Conservation (phyloP, 345 rosid species). For the Boechera retrofracta region DNA sequence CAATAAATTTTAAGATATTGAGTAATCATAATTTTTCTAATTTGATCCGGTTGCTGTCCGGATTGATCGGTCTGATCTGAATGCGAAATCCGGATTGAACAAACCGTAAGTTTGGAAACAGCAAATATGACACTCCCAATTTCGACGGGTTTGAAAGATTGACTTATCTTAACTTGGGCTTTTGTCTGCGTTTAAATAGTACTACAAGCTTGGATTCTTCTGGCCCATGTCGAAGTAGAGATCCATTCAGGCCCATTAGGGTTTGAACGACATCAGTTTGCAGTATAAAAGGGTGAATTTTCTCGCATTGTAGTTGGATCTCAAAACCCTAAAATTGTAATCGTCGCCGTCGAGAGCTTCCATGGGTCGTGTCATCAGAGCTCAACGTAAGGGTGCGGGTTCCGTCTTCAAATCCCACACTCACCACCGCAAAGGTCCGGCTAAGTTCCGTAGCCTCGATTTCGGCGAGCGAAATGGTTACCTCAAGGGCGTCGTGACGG, state of each 20-base stretch:
- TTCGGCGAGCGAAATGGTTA: conserved; percentile 76
- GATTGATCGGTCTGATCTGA: background rate
- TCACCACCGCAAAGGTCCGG: conserved; percentile 82
- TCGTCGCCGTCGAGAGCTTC: conserved; percentile 34
- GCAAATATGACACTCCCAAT: too few species aligned
- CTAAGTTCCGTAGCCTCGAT: conserved; percentile 71
- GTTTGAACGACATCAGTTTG: background rate
- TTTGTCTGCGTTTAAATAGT: background rate
- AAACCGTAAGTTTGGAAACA: background rate
- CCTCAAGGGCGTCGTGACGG: conserved; percentile 68
- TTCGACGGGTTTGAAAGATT: background rate
- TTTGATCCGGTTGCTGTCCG: too few species aligned
- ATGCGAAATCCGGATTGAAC: background rate
- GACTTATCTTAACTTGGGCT: background rate
- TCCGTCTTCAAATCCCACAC: conserved; percentile 79
- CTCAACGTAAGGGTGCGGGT: conserved; percentile 79
- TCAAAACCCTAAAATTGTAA: conserved; percentile 23
- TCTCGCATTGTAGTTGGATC: background rate
- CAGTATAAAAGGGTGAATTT: background rate
- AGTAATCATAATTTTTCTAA: too few species aligned
- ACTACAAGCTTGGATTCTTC: background rate
- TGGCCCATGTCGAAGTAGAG: background rate
- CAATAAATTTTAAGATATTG: too few species aligned
- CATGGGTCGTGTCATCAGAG: conserved; percentile 81
- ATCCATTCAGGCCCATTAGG: conserved; percentile 19